Percentiles rank a stretch among this genome's conserved stretches.
Evolutionary conservation across 768 basidiomycete species (phyloP).

Genomic region (Tricholoma furcatifolium): DNA sequence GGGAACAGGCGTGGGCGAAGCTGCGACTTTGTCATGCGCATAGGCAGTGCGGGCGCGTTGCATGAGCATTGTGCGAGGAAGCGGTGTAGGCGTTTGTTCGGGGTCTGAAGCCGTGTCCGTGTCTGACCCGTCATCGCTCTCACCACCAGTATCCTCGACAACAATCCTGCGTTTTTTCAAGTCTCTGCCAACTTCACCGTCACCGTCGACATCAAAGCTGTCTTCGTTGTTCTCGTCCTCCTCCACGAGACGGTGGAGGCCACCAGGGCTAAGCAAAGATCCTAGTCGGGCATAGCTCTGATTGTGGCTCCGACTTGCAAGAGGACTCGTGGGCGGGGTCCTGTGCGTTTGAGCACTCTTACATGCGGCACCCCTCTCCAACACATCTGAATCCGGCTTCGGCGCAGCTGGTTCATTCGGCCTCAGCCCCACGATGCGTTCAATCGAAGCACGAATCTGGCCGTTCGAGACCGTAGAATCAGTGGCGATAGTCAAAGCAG

Average conservation of each 20-base stretch:
- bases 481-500: slow-evolving; percentile 46
- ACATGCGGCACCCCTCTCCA: background rate
- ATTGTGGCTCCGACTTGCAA: slow-evolving; percentile 27
- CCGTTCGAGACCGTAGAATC: slow-evolving; percentile 34
- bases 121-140: slow-evolving; percentile 7
- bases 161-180: slow-evolving; percentile 26
- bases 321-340: slow-evolving; percentile 36
- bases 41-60: background rate
- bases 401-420: slow-evolving; percentile 37
- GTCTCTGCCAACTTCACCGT: slow-evolving; percentile 14
- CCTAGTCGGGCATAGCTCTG: slow-evolving; percentile 11
- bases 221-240: slow-evolving; percentile 24
- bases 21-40: background rate
- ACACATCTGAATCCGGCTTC: slow-evolving; percentile 18
- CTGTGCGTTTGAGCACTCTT: slow-evolving; percentile 10
- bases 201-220: slow-evolving; percentile 1
- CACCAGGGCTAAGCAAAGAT: slow-evolving; percentile 20
- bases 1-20: slow-evolving; percentile 13
- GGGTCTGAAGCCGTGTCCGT: slow-evolving; percentile 11
- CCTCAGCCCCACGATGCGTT: slow-evolving; percentile 58
- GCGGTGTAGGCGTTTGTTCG: slow-evolving; percentile 18
- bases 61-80: slow-evolving; percentile 2
- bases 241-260: slow-evolving; percentile 28
- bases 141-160: slow-evolving; percentile 14
- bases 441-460: slow-evolving; percentile 54